Percentiles rank a stretch among this genome's conserved stretches.
Conservation (phyloP, 1,284 basidiomycete genomes). For the Sporisorium exsertum region DNA sequence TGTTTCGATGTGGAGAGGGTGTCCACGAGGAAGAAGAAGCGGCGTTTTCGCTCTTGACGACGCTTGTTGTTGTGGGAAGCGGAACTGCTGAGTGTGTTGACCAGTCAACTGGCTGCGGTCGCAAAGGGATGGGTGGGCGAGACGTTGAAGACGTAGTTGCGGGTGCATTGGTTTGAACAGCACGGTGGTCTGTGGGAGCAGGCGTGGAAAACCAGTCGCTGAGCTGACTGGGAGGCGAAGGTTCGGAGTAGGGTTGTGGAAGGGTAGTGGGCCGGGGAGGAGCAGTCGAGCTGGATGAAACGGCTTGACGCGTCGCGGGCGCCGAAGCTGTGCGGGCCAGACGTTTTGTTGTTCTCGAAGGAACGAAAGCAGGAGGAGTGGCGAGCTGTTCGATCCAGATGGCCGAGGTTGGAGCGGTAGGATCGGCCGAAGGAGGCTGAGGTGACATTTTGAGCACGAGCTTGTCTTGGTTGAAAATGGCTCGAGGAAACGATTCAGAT, state of each 20-base stretch:
- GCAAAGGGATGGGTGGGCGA: neutral
- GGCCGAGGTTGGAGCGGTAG: slow-evolving; percentile 26
- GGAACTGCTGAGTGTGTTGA: neutral
- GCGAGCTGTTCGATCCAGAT: slow-evolving; percentile 42
- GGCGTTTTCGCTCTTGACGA: slow-evolving; percentile 24
- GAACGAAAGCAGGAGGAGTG: neutral
- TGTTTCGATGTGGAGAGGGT: slow-evolving; percentile 9
- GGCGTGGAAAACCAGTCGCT: slow-evolving; percentile 48
- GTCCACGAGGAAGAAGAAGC: slow-evolving; percentile 13
- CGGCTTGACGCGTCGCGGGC: neutral
- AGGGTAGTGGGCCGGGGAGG: neutral
- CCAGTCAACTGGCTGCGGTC: slow-evolving; percentile 3
- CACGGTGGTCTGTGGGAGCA: slow-evolving; percentile 6
- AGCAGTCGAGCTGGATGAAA: neutral
- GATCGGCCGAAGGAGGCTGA: slow-evolving; percentile 21
- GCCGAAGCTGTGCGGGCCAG: neutral
- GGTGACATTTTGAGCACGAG: slow-evolving; percentile 38
- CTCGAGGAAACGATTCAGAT: neutral
- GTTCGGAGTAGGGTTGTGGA: slow-evolving; percentile 2
- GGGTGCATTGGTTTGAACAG: neutral
- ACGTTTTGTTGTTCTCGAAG: neutral
- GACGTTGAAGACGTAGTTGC: neutral
- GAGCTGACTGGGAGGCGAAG: slow-evolving; percentile 21
- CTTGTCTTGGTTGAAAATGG: slow-evolving; percentile 12
- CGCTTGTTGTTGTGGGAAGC: neutral